Evolutionary conservation across 192 early-diverging fungal species (phyloP).

Genomic region (Coemansia sp.): DNA sequence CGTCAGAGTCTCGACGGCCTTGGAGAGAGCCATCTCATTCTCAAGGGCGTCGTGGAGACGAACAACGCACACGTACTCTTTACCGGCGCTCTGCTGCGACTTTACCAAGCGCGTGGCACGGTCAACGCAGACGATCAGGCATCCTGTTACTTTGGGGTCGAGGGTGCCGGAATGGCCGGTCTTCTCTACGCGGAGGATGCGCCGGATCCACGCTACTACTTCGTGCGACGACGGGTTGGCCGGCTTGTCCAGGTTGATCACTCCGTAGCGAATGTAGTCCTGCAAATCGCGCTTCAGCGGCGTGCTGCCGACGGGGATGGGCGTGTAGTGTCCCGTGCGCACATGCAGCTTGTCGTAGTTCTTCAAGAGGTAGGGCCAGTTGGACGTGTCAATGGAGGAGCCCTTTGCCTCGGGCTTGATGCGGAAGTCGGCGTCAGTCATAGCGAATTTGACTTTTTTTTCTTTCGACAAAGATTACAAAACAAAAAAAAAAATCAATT

Average conservation of each 20-base stretch:
- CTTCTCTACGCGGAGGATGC: slow-evolving; percentile 96
- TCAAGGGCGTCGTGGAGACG: slow-evolving; percentile 94
- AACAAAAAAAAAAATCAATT: neutral
- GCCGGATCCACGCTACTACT: slow-evolving; percentile 98
- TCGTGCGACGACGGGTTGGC: slow-evolving; percentile 99
- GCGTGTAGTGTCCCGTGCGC: slow-evolving; percentile 97
- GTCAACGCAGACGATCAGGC: slow-evolving; percentile 98
- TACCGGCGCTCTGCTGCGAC: slow-evolving; percentile 98
- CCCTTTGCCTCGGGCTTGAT: slow-evolving; percentile 85
- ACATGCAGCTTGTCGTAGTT: slow-evolving; percentile 98
- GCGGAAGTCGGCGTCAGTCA: slow-evolving; percentile 34
- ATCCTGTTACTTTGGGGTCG: slow-evolving; percentile 99
- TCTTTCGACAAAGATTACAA: neutral
- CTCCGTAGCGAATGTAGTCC: slow-evolving; percentile 94
- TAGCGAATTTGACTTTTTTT: neutral
- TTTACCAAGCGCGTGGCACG: slow-evolving; percentile 98
- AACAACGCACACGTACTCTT: slow-evolving; percentile 96
- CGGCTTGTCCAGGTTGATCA: slow-evolving; percentile 99
- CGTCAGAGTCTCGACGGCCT: slow-evolving; percentile 92
- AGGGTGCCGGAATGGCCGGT: slow-evolving; percentile 98
- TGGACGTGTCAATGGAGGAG: slow-evolving; percentile 83
- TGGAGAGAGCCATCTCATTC: slow-evolving; percentile 78
- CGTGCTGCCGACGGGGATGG: slow-evolving; percentile 90
- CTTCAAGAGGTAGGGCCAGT: slow-evolving; percentile 97
- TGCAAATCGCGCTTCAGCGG: slow-evolving; percentile 90